phyloP scores from a whole-genome alignment of 106 monocot species.

The Platanthera zijinensis region DNA sequence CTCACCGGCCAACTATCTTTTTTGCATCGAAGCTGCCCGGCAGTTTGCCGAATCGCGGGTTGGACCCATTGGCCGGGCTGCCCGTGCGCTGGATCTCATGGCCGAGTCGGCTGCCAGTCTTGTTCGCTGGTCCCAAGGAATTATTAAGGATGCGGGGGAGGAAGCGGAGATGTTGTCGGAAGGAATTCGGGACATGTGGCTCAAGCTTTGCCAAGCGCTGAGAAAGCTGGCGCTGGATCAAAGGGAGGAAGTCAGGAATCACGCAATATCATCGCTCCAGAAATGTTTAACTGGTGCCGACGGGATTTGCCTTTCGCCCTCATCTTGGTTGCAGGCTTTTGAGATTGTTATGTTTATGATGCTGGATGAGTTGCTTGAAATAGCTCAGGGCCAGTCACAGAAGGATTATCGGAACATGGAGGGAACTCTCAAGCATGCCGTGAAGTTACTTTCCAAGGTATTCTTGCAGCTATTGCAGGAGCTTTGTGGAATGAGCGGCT shows the following conservation, averaged over 20 bases:
- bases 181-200: conserved; percentile 73
- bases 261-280: conserved; percentile 55
- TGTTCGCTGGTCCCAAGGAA: conserved; percentile 48
- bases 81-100: conserved; percentile 50
- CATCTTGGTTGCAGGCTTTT: conserved; percentile 45
- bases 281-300: conserved; percentile 51
- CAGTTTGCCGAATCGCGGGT: conserved; percentile 76
- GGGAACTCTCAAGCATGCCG: conserved; percentile 38
- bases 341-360: conserved; percentile 48
- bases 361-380: conserved; percentile 57
- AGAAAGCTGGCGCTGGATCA: conserved; percentile 44
- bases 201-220: conserved; percentile 47
- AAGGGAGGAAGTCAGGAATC: conserved; percentile 73
- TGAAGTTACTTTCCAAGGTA: conserved; percentile 47
- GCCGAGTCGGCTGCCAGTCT: conserved; percentile 37
- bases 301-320: conserved; percentile 29
- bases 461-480: conserved; percentile 55
- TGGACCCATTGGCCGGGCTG: conserved; percentile 39
- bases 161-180: conserved; percentile 43
- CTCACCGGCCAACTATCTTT: conserved; percentile 47
- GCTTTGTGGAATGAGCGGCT: conserved; percentile 32
- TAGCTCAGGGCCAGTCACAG: conserved; percentile 38
- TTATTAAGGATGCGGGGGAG: conserved; percentile 26
- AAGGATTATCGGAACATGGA: conserved; percentile 73
- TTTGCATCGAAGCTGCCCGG: conserved; percentile 49